Conservation (phyloP, 176 grass and related monocot species). For the Melocanna baccifera region DNA sequence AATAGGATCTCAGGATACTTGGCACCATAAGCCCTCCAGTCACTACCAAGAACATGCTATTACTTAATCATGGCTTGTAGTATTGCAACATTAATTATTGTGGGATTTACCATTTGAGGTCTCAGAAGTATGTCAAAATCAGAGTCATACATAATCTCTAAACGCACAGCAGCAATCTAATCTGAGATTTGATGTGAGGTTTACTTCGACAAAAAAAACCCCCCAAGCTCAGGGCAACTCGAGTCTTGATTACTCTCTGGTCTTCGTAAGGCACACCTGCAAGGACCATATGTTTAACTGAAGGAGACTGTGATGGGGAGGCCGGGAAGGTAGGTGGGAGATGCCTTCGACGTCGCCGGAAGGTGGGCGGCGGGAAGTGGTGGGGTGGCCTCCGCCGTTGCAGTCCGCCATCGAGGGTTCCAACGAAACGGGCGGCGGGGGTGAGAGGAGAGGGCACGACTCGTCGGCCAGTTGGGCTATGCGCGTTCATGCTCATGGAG, state of each 20-base stretch:
- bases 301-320: too few species aligned
- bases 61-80: not conserved
- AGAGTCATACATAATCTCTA: not conserved
- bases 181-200: not conserved
- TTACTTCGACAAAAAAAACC: conserved; percentile 39
- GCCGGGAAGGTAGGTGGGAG: too few species aligned
- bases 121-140: not conserved
- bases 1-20: not conserved
- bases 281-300: too few species aligned
- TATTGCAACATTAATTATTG: not conserved
- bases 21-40: not conserved
- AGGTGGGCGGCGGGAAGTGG: too few species aligned
- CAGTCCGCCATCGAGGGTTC: too few species aligned
- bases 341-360: too few species aligned
- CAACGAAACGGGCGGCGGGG: too few species aligned
- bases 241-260: conserved; percentile 1
- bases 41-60: not conserved
- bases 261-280: too few species aligned
- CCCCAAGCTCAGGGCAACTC: conserved; percentile 10
- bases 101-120: not conserved
- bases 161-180: not conserved
- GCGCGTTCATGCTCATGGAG: too few species aligned
- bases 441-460: too few species aligned
- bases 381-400: too few species aligned
- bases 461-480: too few species aligned